These are phyloP conservation scores for Candida tetrigidarum DNA, from an alignment of 1,139 yeast genomes.

Conservation along the genomic window DNA sequence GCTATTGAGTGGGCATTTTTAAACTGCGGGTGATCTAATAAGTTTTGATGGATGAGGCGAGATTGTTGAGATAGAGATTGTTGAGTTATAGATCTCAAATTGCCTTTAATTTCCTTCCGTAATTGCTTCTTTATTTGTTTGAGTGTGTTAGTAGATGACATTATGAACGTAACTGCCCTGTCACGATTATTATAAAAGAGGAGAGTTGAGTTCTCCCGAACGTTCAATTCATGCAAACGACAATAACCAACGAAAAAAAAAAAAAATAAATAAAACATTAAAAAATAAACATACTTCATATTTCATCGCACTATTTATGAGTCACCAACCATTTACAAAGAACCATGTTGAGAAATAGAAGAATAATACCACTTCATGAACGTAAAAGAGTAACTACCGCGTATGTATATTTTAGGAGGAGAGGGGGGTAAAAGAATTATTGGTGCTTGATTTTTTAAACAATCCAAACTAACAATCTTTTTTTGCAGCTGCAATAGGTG, in stretches of 20 bases:
- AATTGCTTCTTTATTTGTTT: slow-evolving; percentile 22
- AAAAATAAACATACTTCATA: too few species aligned
- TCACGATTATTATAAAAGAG: too few species aligned
- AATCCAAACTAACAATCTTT: slow-evolving; percentile 1
- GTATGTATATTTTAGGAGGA: too few species aligned
- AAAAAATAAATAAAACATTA: too few species aligned
- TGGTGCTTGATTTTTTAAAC: too few species aligned
- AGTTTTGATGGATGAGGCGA: slow-evolving; percentile 25
- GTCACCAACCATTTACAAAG: too few species aligned
- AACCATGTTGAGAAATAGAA: slow-evolving; percentile 17
- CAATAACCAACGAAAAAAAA: too few species aligned
- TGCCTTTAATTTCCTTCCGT: slow-evolving; percentile 23
- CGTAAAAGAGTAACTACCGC: slow-evolving; percentile 20
- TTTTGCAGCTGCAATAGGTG: slow-evolving; percentile 19
- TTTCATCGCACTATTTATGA: too few species aligned
- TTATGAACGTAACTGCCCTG: too few species aligned
- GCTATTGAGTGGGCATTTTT: slow-evolving; percentile 54
- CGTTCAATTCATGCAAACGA: too few species aligned
- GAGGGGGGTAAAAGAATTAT: too few species aligned
- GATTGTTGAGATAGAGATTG: slow-evolving; percentile 26
- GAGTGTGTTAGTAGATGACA: slow-evolving; percentile 10
- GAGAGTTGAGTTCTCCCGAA: too few species aligned
- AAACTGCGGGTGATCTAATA: slow-evolving; percentile 44
- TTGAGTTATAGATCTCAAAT: slow-evolving; percentile 18
- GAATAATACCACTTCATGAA: slow-evolving; percentile 17